These are phyloP conservation scores for Jacaranda mimosifolia DNA, from an alignment of 257 asterid genomes.

Conservation along the genomic window DNA sequence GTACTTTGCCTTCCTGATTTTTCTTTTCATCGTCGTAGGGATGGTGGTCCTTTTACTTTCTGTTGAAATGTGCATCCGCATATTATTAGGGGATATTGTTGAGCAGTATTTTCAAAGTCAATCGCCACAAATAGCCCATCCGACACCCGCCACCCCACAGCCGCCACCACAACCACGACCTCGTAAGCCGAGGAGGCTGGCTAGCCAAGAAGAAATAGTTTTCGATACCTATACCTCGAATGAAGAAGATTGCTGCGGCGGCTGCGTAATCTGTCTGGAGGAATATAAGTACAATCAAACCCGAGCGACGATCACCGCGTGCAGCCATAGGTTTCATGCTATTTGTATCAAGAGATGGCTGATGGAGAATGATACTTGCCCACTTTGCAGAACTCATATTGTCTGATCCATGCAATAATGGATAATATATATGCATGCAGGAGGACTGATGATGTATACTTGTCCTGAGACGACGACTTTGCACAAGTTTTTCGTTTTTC, in stretches of 20 bases:
- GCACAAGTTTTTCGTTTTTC: no score
- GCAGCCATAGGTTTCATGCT: constrained; percentile 27
- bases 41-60: no score
- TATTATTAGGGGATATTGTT: no score
- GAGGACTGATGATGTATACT: no score
- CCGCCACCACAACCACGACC: not conserved
- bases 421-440: no score
- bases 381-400: no score
- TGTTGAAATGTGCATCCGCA: no score
- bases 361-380: no score
- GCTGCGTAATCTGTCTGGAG: constrained; percentile 26
- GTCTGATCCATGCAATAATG: no score
- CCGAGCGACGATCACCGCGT: not conserved
- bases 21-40: no score
- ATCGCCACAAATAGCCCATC: not conserved
- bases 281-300: constrained; percentile 12
- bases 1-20: no score
- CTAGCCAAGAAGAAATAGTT: not conserved
- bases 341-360: constrained; percentile 12
- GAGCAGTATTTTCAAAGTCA: not conserved
- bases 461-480: no score
- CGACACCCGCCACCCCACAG: not conserved
- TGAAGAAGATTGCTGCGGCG: not conserved
- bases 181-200: not conserved
- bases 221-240: not conserved